Evolutionary conservation across 2,329 filamentous ascomycete species (phyloP).

Genomic region (Lecanicillium sp.): DNA sequence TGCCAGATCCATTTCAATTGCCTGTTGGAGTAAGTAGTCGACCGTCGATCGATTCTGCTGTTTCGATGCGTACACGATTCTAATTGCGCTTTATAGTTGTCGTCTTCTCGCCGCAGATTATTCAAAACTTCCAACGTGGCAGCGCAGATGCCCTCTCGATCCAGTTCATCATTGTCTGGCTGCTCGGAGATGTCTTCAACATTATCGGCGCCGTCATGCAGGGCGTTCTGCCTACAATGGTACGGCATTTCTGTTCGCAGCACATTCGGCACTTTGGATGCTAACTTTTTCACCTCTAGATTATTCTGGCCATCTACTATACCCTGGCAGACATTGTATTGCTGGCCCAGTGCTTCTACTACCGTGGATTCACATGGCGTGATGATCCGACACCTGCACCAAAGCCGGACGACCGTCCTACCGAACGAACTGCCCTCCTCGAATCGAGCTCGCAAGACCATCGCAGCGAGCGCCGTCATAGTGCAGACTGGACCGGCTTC

Average conservation of each 20-base stretch:
- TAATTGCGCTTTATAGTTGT: conserved; percentile 49
- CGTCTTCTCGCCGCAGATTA: conserved; percentile 94
- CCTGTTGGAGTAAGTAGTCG: conserved; percentile 61
- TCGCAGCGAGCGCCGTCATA: conserved; percentile 35
- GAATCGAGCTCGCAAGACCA: conserved; percentile 19
- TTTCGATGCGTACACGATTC: neutral
- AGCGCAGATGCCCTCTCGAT: conserved; percentile 85
- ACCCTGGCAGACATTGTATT: conserved; percentile 86
- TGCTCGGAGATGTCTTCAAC: conserved; percentile 92
- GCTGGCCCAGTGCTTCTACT: conserved; percentile 88
- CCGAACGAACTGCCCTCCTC: conserved; percentile 46
- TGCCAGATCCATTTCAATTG: conserved; percentile 81
- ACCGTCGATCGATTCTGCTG: neutral
- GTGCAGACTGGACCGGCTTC: conserved; percentile 49
- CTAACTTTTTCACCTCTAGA: conserved; percentile 29
- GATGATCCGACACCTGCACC: conserved; percentile 40
- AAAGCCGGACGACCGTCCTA: conserved; percentile 32
- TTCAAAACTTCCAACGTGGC: conserved; percentile 81
- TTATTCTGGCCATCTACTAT: conserved; percentile 90
- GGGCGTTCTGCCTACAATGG: conserved; percentile 88
- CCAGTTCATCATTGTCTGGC: conserved; percentile 88
- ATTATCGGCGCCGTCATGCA: conserved; percentile 88
- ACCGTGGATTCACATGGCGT: conserved; percentile 69
- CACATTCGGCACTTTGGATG: neutral
- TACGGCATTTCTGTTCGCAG: conserved; percentile 23